Evolutionary conservation across 495 filamentous ascomycete genomes (phyloP), one percentile per base, ranked within the genome.

Genomic region (Apiosordaria backusii): DNA sequence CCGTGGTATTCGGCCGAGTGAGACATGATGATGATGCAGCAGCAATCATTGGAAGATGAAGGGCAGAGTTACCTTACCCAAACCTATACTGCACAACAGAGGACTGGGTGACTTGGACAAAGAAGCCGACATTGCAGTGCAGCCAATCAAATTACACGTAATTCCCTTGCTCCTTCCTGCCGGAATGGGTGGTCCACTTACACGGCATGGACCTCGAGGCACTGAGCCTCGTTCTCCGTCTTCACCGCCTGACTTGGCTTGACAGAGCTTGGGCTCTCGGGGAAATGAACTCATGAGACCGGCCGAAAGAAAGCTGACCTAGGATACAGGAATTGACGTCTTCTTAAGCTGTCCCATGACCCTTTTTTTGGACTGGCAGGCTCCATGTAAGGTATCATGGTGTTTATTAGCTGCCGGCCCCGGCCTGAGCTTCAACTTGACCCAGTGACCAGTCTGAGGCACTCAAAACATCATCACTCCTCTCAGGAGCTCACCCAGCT

Each of bases 11-110:
- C 35, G 35, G 53, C 53, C 19, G 53, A 57, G 53, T 21, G 53
- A 57, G 53, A 57, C 53, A 57, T 57, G 53, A n/a, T 57, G 53
- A 57, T 57, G 18, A 57, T 16, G 13, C 53, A 21, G 53, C 16
- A 23, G 16, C 5, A 7, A 0, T 22, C 18, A 57, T 57, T 57
- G 53, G 53, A 57, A 22, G 18, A 4, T 21, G 4, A 1, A 24
- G 3, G 4, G 7, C 27, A 29, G 27, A 29, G 27, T 29, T 29
- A 29, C 27, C 27, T 29, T 29, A 29, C 27, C 27, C 27, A 29
- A 7, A 7, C 27, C 27, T 29, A 29, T 29, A 7, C 27, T 3
- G 35, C 35, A 45, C 35, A 9, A 45, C 35, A 45, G 13, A 45
- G 16, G 35, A 15, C 35, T 45, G 35, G 35, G 35, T 45, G 35